Conservation (phyloP, 208 protist species). For the Tritrichomonas musculus region DNA sequence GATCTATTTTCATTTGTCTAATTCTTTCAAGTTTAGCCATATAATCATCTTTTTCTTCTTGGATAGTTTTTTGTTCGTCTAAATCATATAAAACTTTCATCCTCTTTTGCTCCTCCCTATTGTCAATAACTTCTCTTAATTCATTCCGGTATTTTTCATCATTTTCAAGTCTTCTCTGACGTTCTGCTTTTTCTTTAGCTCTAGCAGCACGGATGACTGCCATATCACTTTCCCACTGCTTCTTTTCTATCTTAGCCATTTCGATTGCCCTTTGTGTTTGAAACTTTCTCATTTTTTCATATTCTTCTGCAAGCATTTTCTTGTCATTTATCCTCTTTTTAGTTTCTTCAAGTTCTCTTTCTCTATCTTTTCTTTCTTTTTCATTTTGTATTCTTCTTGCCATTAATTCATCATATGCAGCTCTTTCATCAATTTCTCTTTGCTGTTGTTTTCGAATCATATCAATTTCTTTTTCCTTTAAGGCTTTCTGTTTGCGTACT, state of each 20-base stretch:
- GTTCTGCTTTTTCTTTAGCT: not conserved
- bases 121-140: not conserved
- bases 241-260: not conserved
- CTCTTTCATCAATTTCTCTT: not conserved
- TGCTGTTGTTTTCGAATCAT: conserved; percentile 5
- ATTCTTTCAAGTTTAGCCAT: not conserved
- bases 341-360: not conserved
- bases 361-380: not conserved
- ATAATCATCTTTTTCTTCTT: not conserved
- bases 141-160: not conserved
- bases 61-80: not conserved
- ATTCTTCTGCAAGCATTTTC: not conserved
- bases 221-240: not conserved
- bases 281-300: not conserved
- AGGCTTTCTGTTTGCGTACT: not conserved
- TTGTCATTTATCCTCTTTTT: not conserved
- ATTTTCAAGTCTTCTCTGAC: not conserved
- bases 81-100: not conserved
- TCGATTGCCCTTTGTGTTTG: not conserved
- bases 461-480: conserved; percentile 1
- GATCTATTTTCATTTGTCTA: not conserved
- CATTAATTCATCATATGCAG: not conserved
- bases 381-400: not conserved
- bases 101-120: not conserved
- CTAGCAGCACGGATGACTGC: not conserved